Conservation (phyloP, 1,284 basidiomycete genomes). For the Schizophyllum commune region DNA sequence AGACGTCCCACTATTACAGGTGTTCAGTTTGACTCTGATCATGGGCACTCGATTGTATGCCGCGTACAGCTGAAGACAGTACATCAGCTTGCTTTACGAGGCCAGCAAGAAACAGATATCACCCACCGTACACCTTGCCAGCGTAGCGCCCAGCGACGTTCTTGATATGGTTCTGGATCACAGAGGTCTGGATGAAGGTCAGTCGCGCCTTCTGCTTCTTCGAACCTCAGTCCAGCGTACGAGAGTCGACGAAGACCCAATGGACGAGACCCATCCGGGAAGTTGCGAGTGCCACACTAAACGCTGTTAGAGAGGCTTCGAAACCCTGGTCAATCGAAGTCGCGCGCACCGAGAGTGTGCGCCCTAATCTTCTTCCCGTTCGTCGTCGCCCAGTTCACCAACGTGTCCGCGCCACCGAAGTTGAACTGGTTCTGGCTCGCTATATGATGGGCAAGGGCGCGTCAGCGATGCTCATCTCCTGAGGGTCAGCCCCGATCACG, state of each 20-base stretch:
- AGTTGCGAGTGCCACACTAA: constrained; percentile 43
- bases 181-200: constrained; percentile 17
- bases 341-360: constrained; percentile 32
- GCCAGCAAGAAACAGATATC: not conserved
- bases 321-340: too few species aligned
- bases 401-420: constrained; percentile 31
- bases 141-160: constrained; percentile 31
- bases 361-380: constrained; percentile 41
- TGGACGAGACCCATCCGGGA: constrained; percentile 34
- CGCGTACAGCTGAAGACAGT: not conserved
- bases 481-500: too few species aligned
- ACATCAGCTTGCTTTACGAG: not conserved
- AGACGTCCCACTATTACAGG: not conserved
- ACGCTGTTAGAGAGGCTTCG: not conserved
- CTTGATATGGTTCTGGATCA: constrained; percentile 34
- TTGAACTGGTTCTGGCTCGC: constrained; percentile 26
- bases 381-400: constrained; percentile 38
- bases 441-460: not conserved
- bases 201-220: not conserved
- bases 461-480: not conserved
- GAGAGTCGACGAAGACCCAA: constrained; percentile 25
- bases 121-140: constrained; percentile 26
- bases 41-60: not conserved
- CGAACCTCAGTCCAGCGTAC: constrained; percentile 11
- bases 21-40: not conserved